Conservation (phyloP, 2,329 filamentous ascomycete species). For the Aureobasidium mangrovei region DNA sequence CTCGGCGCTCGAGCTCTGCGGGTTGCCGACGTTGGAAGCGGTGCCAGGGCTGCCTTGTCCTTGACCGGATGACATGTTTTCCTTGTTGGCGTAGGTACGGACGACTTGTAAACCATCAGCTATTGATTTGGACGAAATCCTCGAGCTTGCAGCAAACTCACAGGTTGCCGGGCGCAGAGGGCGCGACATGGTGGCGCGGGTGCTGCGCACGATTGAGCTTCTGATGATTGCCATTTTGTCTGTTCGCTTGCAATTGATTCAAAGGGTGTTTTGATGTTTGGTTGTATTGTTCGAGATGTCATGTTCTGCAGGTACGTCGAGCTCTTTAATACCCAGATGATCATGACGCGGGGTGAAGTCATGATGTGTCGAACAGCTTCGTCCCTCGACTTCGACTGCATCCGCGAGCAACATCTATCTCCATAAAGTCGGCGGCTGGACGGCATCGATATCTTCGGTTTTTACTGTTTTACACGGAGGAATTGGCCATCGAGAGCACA, state of each 20-base stretch:
- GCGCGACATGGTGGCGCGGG: not conserved
- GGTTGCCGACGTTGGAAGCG: slow-evolving; percentile 14
- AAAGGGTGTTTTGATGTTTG: not conserved
- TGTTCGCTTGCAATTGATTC: not conserved
- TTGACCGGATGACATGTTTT: slow-evolving; percentile 4
- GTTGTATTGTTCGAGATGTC: not conserved
- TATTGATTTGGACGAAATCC: too few species aligned
- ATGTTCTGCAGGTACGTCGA: not conserved
- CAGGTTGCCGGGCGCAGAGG: slow-evolving; percentile 2
- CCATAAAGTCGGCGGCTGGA: too few species aligned
- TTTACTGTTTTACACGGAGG: too few species aligned
- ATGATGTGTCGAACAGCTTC: not conserved
- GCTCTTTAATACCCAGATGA: not conserved
- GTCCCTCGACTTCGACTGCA: too few species aligned
- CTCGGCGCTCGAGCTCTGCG: slow-evolving; percentile 5
- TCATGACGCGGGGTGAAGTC: not conserved
- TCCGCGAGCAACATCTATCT: too few species aligned
- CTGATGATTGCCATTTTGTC: slow-evolving; percentile 6
- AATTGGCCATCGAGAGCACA: too few species aligned
- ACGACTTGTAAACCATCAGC: not conserved
- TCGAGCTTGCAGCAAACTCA: not conserved
- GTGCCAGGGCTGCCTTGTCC: slow-evolving; percentile 14
- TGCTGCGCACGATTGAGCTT: slow-evolving; percentile 11
- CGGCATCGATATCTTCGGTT: too few species aligned
- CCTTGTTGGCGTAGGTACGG: slow-evolving; percentile 12